These are phyloP conservation scores for Avena atlantica DNA, from an alignment of 176 grass and related monocot genomes.

Conservation along the genomic window DNA sequence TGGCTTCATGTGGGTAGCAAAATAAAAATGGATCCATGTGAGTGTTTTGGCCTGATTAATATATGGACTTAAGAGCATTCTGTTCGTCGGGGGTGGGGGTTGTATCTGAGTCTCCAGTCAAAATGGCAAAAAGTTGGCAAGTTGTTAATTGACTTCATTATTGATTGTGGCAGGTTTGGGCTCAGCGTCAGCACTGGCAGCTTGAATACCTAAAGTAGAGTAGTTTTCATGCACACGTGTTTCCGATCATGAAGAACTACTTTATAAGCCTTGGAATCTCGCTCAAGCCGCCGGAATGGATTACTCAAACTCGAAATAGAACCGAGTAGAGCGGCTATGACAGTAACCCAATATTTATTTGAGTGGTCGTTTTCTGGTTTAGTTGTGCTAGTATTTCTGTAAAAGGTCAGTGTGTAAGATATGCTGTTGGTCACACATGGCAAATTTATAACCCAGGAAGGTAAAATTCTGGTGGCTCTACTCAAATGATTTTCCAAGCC, in stretches of 20 bases:
- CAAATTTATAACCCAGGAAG: too few species aligned
- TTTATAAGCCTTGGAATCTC: neutral
- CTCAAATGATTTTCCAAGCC: too few species aligned
- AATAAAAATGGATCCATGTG: too few species aligned
- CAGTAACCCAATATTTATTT: neutral
- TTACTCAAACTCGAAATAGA: neutral
- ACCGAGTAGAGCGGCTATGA: neutral
- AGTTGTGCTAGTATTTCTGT: neutral
- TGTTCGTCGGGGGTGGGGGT: too few species aligned
- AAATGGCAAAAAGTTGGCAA: constrained; percentile 1
- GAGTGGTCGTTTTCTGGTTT: neutral
- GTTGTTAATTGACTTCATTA: neutral
- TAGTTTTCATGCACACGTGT: neutral
- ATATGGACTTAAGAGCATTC: too few species aligned
- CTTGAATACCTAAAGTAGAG: neutral
- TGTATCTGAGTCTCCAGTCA: neutral
- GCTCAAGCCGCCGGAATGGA: neutral
- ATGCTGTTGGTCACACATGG: neutral
- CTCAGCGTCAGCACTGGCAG: neutral
- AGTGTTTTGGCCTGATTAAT: too few species aligned
- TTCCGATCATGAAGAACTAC: neutral
- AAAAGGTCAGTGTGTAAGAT: neutral
- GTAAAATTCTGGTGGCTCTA: too few species aligned
- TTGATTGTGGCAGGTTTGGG: neutral
- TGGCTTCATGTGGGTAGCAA: too few species aligned